A percentile compares a stretch with the other conserved stretches of the same genome.
phyloP scores from a whole-genome alignment of 139 green algal genomes.

The Chloropicon primus region DNA sequence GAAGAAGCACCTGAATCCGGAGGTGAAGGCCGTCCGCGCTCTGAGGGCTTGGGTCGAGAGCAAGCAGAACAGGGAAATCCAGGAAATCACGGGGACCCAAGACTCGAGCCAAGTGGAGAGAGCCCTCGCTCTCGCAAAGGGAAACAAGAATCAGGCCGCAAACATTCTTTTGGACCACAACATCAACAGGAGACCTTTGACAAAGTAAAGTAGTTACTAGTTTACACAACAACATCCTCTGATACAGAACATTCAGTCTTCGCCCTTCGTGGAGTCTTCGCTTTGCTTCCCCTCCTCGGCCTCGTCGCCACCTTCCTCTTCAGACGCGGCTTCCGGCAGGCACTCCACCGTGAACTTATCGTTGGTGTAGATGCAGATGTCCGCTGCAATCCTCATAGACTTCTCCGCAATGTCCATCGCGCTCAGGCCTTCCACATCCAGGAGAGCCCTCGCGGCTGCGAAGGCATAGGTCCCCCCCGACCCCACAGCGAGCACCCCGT shows the following conservation, averaged over 20 bases:
- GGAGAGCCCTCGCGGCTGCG: slow-evolving; percentile 58
- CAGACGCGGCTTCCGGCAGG: not conserved
- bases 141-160: no score
- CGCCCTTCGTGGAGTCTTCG: not conserved
- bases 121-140: no score
- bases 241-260: no score
- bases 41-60: not conserved
- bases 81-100: not conserved
- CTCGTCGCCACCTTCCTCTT: not conserved
- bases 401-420: slow-evolving; percentile 50
- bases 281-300: not conserved
- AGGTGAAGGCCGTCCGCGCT: not conserved
- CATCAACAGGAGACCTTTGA: no score
- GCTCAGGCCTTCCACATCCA: slow-evolving; percentile 50
- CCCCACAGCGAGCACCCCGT: slow-evolving; percentile 60
- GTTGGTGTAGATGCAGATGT: slow-evolving; percentile 92
- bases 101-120: not conserved
- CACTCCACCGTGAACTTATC: slow-evolving; percentile 49
- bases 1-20: not conserved
- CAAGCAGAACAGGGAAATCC: not conserved
- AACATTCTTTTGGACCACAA: no score
- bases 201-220: no score
- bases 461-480: slow-evolving; percentile 58
- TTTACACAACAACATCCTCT: no score
- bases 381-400: slow-evolving; percentile 77